Evolutionary conservation across 345 rosid species (phyloP), one percentile per base, ranked within the genome.

Genomic region (Rhodomyrtus tomentosa): DNA sequence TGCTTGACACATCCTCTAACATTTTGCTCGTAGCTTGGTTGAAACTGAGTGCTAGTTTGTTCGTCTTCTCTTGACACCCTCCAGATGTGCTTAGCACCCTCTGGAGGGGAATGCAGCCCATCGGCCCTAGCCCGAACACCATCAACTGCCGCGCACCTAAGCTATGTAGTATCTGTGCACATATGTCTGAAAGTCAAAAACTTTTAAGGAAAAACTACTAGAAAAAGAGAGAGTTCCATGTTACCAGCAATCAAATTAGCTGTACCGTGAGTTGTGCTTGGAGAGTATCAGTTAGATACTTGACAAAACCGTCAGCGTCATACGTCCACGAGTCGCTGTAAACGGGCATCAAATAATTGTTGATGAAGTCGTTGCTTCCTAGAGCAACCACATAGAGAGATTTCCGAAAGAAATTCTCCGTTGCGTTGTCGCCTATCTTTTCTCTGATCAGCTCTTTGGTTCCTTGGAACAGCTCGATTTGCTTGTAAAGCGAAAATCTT

Each of bases 331-430:
- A 97, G 54, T 95, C 99, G 45, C 91, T 87, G 83, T 92, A 91
- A 85, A 97, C 91, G 5, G 98, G 98, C 94, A 95, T 95, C 83
- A 97, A 91, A 92, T 94, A 97, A 87, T 97, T 97, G 92, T 97
- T 97, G 24, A 97, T 97, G 94, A 95, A 97, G 93, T 97, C 99
- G 87, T 97, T 97, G 90, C 98, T 97, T n/a, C 99, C 99, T 50
- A 97, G 85, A 45, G 99, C 98, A 50, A 95, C 98, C 82, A 97
- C 99, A 79, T 92, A 97, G 51, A 87, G 82, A 3, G 92, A 90
- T 22, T 91, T 88, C 85, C 91, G 90, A 85, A 97, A 93, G 93
- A 97, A 97, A 32, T 91, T 87, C 3, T 90, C 88, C n/a, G 95
- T 88, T 82, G 83, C 91, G 76, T 89, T 50, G 15, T 88, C 82